A percentile compares a stretch with the other conserved stretches of the same genome.
phyloP scores from a whole-genome alignment of 1,284 basidiomycete genomes.

The Grifola frondosa region DNA sequence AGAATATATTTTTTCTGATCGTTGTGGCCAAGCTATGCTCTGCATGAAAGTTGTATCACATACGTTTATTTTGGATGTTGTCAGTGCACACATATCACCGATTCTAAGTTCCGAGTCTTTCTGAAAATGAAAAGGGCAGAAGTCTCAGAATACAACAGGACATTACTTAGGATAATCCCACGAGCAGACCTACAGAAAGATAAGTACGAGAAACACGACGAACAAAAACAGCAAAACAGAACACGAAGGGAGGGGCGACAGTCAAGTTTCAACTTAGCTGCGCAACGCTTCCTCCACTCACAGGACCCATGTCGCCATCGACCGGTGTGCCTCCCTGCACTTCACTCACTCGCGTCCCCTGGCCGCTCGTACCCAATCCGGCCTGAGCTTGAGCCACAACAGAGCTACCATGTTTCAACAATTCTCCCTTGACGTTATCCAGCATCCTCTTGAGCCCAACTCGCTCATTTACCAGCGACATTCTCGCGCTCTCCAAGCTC shows the following conservation, averaged over 20 bases:
- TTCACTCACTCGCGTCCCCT: conserved; percentile 54
- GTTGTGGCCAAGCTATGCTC: too few species aligned
- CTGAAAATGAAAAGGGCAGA: neutral
- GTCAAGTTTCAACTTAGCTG: conserved; percentile 24
- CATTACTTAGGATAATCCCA: conserved; percentile 15
- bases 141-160: conserved; percentile 15
- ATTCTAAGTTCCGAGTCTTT: neutral
- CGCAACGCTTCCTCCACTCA: conserved; percentile 30
- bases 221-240: too few species aligned
- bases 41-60: neutral
- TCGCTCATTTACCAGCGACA: conserved; percentile 67
- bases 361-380: conserved; percentile 50
- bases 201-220: too few species aligned
- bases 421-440: conserved; percentile 61
- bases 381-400: conserved; percentile 36
- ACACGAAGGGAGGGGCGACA: conserved; percentile 4
- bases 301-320: conserved; percentile 35
- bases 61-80: conserved; percentile 2
- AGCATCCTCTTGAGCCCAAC: conserved; percentile 63
- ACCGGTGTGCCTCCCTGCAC: conserved; percentile 37
- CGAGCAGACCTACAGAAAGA: conserved; percentile 9
- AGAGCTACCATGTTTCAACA: conserved; percentile 46
- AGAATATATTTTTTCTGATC: too few species aligned
- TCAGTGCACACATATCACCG: conserved; percentile 3
- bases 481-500: conserved; percentile 67